These are phyloP conservation scores for Prunus armeniaca DNA, from an alignment of 306 rosid species.

Conservation along the genomic window DNA sequence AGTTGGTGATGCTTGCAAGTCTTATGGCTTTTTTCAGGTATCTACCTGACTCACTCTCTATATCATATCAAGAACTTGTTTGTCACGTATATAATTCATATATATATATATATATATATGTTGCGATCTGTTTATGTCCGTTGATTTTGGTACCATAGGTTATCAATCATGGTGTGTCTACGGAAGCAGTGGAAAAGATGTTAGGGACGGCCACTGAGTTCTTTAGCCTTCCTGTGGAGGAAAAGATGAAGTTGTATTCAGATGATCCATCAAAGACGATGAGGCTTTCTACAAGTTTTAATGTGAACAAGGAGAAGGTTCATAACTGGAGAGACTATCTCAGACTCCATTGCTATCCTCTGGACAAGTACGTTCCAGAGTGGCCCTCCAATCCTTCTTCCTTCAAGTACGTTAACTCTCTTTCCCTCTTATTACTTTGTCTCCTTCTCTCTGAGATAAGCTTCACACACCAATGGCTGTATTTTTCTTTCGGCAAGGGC, in stretches of 20 bases:
- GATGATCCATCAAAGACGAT: constrained; percentile 80
- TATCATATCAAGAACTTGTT: not conserved
- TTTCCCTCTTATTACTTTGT: not conserved
- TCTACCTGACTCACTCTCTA: not conserved
- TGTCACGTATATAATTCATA: too few species aligned
- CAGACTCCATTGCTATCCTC: constrained; percentile 83
- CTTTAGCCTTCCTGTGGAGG: constrained; percentile 66
- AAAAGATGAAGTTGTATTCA: constrained; percentile 81
- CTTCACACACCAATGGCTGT: not conserved
- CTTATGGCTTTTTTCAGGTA: constrained; percentile 87
- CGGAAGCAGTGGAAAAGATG: constrained; percentile 51
- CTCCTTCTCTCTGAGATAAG: not conserved
- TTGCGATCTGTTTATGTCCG: not conserved
- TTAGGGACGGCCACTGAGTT: constrained; percentile 52
- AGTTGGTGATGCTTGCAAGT: constrained; percentile 66
- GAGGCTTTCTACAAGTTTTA: constrained; percentile 80
- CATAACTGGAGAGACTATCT: constrained; percentile 97
- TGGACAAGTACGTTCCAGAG: constrained; percentile 55
- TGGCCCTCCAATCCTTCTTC: constrained; percentile 86
- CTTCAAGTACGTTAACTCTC: constrained; percentile 51
- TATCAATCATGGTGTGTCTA: constrained; percentile 63
- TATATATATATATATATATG: not conserved
- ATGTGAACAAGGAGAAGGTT: constrained; percentile 62
- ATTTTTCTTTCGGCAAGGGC: not conserved
- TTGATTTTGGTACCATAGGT: constrained; percentile 36